Conservation (phyloP, 1,284 basidiomycete species). For the Ustilago shanxiensis region DNA sequence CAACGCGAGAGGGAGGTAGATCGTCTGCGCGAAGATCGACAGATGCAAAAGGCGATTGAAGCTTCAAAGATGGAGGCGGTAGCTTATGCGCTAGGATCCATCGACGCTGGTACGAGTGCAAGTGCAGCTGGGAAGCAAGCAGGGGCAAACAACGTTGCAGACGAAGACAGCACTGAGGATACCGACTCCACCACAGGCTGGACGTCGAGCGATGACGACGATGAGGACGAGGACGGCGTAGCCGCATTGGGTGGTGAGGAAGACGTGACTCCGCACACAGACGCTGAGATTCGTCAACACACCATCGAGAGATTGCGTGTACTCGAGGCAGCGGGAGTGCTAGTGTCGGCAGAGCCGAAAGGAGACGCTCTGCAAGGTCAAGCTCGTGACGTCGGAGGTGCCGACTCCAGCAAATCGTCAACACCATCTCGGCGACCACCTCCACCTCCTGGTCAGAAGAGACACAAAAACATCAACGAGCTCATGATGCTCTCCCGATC, state of each 20-base stretch:
- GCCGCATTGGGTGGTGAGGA: constrained; percentile 26
- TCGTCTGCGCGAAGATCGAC: constrained; percentile 39
- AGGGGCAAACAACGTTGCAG: constrained; percentile 5
- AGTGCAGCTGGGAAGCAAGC: background rate
- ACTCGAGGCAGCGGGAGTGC: constrained; percentile 86
- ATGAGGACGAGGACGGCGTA: constrained; percentile 71
- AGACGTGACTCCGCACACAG: constrained; percentile 66
- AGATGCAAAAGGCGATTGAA: constrained; percentile 50
- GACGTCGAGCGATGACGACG: constrained; percentile 73
- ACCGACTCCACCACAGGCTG: constrained; percentile 71
- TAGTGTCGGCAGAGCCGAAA: constrained; percentile 72
- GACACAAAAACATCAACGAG: constrained; percentile 49
- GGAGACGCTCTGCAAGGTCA: background rate
- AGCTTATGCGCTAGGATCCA: constrained; percentile 37
- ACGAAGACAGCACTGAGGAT: constrained; percentile 63
- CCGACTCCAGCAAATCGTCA: constrained; percentile 7
- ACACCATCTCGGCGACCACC: constrained; percentile 41
- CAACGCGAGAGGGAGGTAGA: constrained; percentile 24
- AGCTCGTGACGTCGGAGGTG: background rate
- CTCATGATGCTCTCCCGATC: constrained; percentile 47
- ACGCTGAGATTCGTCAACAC: constrained; percentile 76
- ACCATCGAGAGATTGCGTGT: constrained; percentile 83
- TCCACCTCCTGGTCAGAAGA: constrained; percentile 44
- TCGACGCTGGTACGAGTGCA: constrained; percentile 11
- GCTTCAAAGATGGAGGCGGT: constrained; percentile 54